Base-by-base conservation (phyloP, 2,329 filamentous ascomycete genomes). In the Colletotrichum ledebouriae region DNA sequence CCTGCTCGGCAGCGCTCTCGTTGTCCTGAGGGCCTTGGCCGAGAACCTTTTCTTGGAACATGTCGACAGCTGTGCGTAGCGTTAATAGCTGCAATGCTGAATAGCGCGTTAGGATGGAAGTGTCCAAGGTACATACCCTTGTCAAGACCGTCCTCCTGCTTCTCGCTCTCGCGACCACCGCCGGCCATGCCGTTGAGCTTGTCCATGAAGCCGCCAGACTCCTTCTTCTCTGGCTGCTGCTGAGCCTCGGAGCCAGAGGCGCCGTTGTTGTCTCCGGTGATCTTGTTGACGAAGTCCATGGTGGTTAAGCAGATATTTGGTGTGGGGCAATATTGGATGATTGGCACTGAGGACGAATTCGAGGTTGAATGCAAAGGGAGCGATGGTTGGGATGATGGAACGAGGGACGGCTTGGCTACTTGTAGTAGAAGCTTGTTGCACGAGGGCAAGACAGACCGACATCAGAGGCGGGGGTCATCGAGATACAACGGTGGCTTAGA, bases 131-230 rank as follows among this genome's bases (percentile, higher is more conserved):
- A 34, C 70, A 69, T 25, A 93, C 92, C 90, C 83, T 96, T 96
- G 82, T 96, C 93, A 59, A 96, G 87, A n/a, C 78, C 81, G 75
- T 95, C 92, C 79, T 96, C 92, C 73, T 94, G 92, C 87, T 93
- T 90, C 86, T 95, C 93, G 76, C 90, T 89, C 79, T 92, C 83
- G 39, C 80, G 80, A 42, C 93, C 93, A 60, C 93, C 93, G 41
- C 93, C 93, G 20, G 90, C 91, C 72, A 89, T 84, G 66, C 80
- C 77, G 82, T 95, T 93, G 68, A 94, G 59, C 82, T 92, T 93
- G 81, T 90, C 86, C 76, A 88, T 85, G 71, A 94, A 77, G 69
- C 89, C 88, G 69, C 86, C 83, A 42, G 79, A 77, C 71, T 81
- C 73, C 71, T 84, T 80, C 73, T 57, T 63, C 63, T 72, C 62